Evolutionary conservation across 768 basidiomycete species (phyloP), one percentile per base, ranked within the genome.

Genomic region (Mycena capillaripes): DNA sequence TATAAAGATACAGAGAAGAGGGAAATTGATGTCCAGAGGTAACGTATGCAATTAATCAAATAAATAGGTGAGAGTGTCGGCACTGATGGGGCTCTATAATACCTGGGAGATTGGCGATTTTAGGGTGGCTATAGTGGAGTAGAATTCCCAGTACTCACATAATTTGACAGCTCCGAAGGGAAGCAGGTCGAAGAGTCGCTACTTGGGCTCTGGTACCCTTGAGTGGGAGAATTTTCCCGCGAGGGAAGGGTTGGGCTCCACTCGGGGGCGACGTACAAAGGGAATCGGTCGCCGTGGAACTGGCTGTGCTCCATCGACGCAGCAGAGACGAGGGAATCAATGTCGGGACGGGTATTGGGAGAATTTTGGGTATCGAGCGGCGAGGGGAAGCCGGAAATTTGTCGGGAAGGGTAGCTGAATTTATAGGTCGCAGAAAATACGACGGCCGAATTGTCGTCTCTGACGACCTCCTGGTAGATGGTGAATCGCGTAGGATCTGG

Each of bases 401-500:
- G 75, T 27, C 32, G 65, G 16, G 74, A 32, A 1, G 81, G 78
- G 71, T 88, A 90, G 34, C 79, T 83, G 81, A 92, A 92, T 75
- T 86, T 87, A 79, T 91, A 92, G 65, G 85, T 84, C 10, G 90
- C 90, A 16, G 89, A 89, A 79, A 91, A 92, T 60, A 90, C 81
- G 36, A 84, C 72, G 1, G 80, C 75, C 16, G 75, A 77, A 30
- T 75, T 74, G 34, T 81, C 78, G 55, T 83, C 81, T 66, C 83
- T 81, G 30, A 83, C 75, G 55, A 94, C 89, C 59, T 91, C 89
- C 77, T 94, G 93, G 50, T 89, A 81, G 76, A 94, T 92, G 3
- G 87, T 89, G 79, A 88, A 94, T 66, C 86, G 80, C 5, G 91
- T 89, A 25, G 92, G 91, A 80, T 94, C 93, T 94, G 56, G 29